Base-by-base conservation (phyloP, 208 protist genomes). In the Leishmania major region DNA sequence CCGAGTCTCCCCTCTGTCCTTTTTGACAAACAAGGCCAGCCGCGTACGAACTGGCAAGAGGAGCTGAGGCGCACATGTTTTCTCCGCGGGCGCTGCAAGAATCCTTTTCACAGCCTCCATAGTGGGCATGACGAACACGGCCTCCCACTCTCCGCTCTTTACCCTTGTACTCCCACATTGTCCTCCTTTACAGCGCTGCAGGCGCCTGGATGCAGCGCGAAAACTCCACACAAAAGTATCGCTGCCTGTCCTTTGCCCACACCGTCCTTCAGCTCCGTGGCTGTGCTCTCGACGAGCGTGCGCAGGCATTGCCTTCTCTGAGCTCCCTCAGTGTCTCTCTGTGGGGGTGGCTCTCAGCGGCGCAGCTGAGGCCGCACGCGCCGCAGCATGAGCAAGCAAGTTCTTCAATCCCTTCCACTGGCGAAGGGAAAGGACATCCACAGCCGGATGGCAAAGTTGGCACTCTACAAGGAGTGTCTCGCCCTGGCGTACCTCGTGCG, bases 401-500 rank as follows among this genome's bases (percentile, higher is more conserved):
- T 94, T 37, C 83, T 96, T 1, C 85, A 94, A 79, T 95, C 93
- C 0, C 87, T 97, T 40, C 93, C 95, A 0, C 64, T 98, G 28
- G 95, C 95, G 10, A 96, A 96, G 77, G 95, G 95, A 6, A 94
- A 91, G 60, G 95, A 95, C 67, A 87, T 97, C 40, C 89, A 98
- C 75, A 96, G 86, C 82, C 85, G 92, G 11, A 80, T 84, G 0
- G 95, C 93, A 1, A 98, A 98, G 79, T 77, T 96, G 37, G 91
- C 88, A 0, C 83, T 98, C 3, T 98, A 97, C 82, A 96, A 97
- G 80, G 93, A 98, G 77, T 98, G 95, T 72, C 86, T 98, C 28
- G 93, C 93, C 3, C 85, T 98, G 10, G 95, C 90, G 17, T 80
- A 81, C 35, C 84, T 91, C 22, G 88, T 98, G 37, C 57, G 88